Evolutionary conservation across 345 rosid genomes (phyloP).

Genomic region (Hypericum perforatum): DNA sequence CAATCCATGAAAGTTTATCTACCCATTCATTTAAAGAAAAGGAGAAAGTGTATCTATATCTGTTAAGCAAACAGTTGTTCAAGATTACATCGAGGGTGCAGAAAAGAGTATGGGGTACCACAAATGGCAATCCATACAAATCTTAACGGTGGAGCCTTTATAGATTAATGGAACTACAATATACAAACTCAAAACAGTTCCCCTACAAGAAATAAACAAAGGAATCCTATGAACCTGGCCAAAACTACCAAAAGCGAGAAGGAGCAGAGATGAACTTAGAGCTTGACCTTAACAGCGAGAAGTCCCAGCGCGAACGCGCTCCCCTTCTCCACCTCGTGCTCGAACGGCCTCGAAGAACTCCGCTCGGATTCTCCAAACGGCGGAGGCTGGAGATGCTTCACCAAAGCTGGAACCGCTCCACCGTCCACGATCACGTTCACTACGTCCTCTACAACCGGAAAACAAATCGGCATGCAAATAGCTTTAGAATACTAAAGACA

Average conservation of each 20-base stretch:
- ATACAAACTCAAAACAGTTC: not conserved
- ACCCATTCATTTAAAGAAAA: too few relatives aligned
- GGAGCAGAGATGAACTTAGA: not conserved
- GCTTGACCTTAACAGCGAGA: constrained; percentile 43
- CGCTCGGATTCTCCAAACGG: constrained; percentile 5
- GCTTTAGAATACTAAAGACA: not conserved
- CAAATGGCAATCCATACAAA: too few relatives aligned
- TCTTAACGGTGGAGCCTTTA: too few relatives aligned
- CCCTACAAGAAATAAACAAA: not conserved
- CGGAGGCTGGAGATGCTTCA: constrained; percentile 22
- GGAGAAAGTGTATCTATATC: too few relatives aligned
- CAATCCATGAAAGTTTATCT: too few relatives aligned
- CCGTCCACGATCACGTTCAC: too few relatives aligned
- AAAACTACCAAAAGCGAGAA: not conserved
- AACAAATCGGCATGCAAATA: not conserved
- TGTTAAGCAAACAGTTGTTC: too few relatives aligned
- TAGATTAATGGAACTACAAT: too few relatives aligned
- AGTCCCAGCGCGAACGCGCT: constrained; percentile 53
- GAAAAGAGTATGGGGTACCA: too few relatives aligned
- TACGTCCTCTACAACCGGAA: constrained; percentile 31
- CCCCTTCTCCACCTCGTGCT: constrained; percentile 50
- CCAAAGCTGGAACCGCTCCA: too few relatives aligned
- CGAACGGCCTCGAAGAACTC: constrained; percentile 11
- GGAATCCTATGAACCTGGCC: not conserved
- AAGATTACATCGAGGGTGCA: too few relatives aligned